Evolutionary conservation across 176 grass and related monocot species (phyloP), one percentile per base, ranked within the genome.

Genomic region (Musa troglodytarum): DNA sequence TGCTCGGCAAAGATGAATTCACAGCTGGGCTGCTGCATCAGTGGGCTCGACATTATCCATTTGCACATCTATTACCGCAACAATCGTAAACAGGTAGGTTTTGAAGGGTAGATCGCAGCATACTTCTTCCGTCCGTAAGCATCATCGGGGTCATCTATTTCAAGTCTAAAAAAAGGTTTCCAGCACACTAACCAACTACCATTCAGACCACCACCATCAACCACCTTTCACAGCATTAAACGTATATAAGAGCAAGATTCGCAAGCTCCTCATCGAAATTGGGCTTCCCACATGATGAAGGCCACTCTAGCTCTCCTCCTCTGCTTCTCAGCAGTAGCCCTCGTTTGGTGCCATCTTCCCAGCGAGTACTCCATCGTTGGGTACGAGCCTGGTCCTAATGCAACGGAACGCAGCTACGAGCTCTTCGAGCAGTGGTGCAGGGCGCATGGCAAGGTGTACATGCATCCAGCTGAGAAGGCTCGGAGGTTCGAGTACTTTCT

Each of bases 391-490:
- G 82, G 59, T 76, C 54, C 69, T 51, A 74, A 71, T 26, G 52
- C 54, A 9, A 77, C 80, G 4, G 29, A 78, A 11, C 24, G 34
- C 2, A 34, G 67, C 22, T 54, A 74, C 19, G 53, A 63, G 65
- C 64, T 82, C 43, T 87, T 87, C 13, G 80, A 87, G 69, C 59
- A 79, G 74, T 87, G 85, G 85, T 74, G 66, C 21, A 56, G 11
- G 63, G 68, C 34, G 51, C 85, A 87, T 50, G 54, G 63, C 49
- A 87, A 80, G 61, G 68, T 83, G 6, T 87, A 87, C 49, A 23
- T 14, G 21, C 74, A 80, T 17, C 76, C 85, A 2, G 80, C 53
- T 8, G 85, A 87, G 65, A 80, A 69, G 62, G 49, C n/a, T 62
- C 71, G 23, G 19, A 74, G 71, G 12, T 87, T 87, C 9, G 76